Percentiles rank a stretch among this genome's conserved stretches.
Conservation (phyloP, 139 green algal species). For the Closterium sp. region DNA sequence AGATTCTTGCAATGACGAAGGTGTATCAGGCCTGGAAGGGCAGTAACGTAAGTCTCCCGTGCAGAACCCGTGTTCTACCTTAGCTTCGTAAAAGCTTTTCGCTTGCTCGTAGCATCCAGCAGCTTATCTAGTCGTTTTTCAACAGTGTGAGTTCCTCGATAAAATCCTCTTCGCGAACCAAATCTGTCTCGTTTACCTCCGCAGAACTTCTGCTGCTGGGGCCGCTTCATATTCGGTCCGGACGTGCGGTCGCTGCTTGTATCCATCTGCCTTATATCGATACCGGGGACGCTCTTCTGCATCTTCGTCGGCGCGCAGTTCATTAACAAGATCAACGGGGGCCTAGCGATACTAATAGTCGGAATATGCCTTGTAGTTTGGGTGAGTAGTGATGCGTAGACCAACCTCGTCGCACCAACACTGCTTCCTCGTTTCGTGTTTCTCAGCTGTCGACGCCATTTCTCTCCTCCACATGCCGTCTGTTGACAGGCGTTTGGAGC, state of each 20-base stretch:
- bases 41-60: constrained; percentile 32
- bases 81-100: no score
- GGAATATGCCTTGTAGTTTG: not conserved
- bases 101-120: no score
- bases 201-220: constrained; percentile 38
- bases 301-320: constrained; percentile 23
- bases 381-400: not conserved
- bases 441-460: no score
- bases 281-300: constrained; percentile 33
- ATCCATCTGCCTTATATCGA: constrained; percentile 41
- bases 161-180: not conserved
- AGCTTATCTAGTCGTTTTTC: no score
- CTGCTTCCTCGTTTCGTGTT: not conserved
- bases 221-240: constrained; percentile 45
- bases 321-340: not conserved
- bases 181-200: not conserved
- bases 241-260: constrained; percentile 44
- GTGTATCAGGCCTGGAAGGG: constrained; percentile 46
- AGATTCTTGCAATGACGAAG: constrained; percentile 20
- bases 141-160: no score
- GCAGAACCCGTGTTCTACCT: not conserved
- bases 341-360: not conserved
- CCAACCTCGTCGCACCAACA: not conserved
- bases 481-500: no score
- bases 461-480: no score